These are phyloP conservation scores for Trametes cubensis DNA, from an alignment of 768 basidiomycete species.

Conservation along the genomic window DNA sequence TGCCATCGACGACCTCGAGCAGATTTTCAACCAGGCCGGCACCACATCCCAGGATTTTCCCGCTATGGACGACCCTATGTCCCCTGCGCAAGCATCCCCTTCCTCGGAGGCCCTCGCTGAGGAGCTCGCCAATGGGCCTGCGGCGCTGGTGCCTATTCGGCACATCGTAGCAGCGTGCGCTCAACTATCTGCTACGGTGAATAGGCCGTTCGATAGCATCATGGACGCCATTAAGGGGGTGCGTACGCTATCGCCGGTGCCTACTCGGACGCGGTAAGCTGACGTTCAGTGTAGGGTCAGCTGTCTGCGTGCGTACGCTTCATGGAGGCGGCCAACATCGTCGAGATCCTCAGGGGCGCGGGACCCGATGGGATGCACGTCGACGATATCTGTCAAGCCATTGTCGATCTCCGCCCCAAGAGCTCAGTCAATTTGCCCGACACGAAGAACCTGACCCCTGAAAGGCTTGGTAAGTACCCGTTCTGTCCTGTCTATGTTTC, in stretches of 20 bases:
- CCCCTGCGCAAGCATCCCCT: too few relatives aligned
- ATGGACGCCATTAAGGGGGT: slow-evolving; percentile 70
- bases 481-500: not conserved
- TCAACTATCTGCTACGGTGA: slow-evolving; percentile 66
- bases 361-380: slow-evolving; percentile 16
- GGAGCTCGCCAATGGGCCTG: slow-evolving; percentile 50
- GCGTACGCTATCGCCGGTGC: slow-evolving; percentile 51
- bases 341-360: slow-evolving; percentile 59
- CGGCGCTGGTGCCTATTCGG: slow-evolving; percentile 58
- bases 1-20: too few relatives aligned
- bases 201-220: slow-evolving; percentile 65
- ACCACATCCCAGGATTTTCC: too few relatives aligned
- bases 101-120: not conserved
- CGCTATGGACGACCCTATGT: too few relatives aligned
- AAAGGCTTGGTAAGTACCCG: not conserved
- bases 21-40: too few relatives aligned
- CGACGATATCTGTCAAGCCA: not conserved
- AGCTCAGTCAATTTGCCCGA: slow-evolving; percentile 14
- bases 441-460: not conserved
- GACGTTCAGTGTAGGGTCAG: slow-evolving; percentile 55
- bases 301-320: slow-evolving; percentile 70
- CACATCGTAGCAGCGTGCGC: slow-evolving; percentile 70
- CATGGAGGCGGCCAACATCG: slow-evolving; percentile 69
- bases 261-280: not conserved
- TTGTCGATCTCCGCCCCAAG: not conserved